phyloP scores from a whole-genome alignment of 139 green algal species.

The Gonium pectorale region DNA sequence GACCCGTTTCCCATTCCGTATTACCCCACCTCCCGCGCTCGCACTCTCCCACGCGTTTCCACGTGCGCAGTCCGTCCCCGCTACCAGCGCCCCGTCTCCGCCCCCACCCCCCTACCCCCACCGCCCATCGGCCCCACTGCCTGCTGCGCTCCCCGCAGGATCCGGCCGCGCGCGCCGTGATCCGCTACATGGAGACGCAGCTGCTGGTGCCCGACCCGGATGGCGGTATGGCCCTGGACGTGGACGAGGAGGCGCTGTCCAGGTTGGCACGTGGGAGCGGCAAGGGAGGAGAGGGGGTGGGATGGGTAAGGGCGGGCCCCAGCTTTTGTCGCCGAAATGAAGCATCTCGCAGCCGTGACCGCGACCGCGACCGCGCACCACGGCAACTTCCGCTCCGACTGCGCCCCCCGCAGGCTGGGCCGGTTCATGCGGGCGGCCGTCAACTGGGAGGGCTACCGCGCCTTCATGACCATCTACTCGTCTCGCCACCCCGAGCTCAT shows the following conservation, averaged over 20 bases:
- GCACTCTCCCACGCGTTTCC: too few species aligned
- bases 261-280: not conserved
- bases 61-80: too few species aligned
- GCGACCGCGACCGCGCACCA: too few species aligned
- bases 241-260: constrained; percentile 17
- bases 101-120: not conserved
- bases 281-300: not conserved
- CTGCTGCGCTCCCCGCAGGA: not conserved
- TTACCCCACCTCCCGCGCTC: too few species aligned
- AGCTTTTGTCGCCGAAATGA: not conserved
- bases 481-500: not conserved
- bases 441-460: constrained; percentile 40
- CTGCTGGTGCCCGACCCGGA: not conserved
- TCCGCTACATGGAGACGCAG: constrained; percentile 34
- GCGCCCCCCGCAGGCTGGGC: constrained; percentile 12
- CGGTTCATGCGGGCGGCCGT: constrained; percentile 17
- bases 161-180: constrained; percentile 9
- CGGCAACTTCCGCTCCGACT: too few species aligned
- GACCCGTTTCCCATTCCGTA: too few species aligned
- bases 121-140: too few species aligned
- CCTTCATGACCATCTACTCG: constrained; percentile 4
- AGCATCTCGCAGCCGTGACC: too few species aligned
- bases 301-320: not conserved
- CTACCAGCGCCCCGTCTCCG: too few species aligned
- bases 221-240: not conserved